Percentiles rank a stretch among this genome's conserved stretches.
Conservation (phyloP, 1,284 basidiomycete genomes). For the Tylopilus orsonianus region DNA sequence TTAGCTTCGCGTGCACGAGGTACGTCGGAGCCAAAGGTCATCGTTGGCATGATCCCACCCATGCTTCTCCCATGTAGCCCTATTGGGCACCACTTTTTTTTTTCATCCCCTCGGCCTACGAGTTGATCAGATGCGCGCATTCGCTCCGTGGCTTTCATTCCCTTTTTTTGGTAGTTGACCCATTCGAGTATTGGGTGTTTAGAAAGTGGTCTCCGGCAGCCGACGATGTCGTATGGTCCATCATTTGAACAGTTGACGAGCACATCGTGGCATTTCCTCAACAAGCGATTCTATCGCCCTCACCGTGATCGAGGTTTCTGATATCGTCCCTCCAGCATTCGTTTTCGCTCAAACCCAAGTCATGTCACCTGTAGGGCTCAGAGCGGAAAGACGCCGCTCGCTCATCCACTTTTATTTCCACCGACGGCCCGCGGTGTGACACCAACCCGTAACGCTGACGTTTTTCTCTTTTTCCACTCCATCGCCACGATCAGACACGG, state of each 20-base stretch:
- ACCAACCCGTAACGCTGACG: constrained; percentile 1
- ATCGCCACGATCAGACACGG: constrained; percentile 17
- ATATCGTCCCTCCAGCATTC: no score
- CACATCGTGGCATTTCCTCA: neutral
- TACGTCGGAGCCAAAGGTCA: constrained; percentile 7
- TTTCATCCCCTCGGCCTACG: constrained; percentile 19
- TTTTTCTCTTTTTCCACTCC: constrained; percentile 4
- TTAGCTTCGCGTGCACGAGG: constrained; percentile 25
- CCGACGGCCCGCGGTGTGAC: constrained; percentile 9
- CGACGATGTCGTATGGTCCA: neutral
- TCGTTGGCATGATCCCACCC: neutral
- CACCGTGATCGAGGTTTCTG: no score
- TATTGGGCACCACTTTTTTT: constrained; percentile 6
- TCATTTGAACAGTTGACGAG: neutral
- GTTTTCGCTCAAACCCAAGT: neutral
- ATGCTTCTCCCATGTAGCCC: constrained; percentile 5
- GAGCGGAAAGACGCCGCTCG: neutral
- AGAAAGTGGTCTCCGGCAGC: constrained; percentile 2
- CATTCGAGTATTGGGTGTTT: neutral
- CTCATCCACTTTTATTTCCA: constrained; percentile 1
- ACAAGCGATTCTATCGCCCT: neutral
- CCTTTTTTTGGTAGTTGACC: neutral
- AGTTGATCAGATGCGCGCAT: constrained; percentile 14
- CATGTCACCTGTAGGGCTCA: neutral
- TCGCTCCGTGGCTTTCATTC: constrained; percentile 2